Evolutionary conservation across 1,284 basidiomycete genomes (phyloP).

Genomic region (Ustilago cynodontis): DNA sequence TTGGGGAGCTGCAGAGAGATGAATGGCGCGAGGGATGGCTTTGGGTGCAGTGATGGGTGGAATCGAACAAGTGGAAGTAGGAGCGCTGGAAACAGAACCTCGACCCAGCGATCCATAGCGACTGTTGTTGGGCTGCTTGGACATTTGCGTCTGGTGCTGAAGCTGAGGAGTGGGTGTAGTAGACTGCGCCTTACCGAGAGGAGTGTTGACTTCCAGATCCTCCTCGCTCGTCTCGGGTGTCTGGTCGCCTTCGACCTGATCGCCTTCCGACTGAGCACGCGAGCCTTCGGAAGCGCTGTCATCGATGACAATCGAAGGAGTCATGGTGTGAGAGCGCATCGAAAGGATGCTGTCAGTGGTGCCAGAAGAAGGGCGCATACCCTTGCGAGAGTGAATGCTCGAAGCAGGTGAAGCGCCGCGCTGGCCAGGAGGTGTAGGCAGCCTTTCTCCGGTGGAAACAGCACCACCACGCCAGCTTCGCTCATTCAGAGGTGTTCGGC

Average conservation of each 20-base stretch:
- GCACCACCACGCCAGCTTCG: conserved; percentile 48
- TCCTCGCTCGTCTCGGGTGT: conserved; percentile 66
- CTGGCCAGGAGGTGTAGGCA: conserved; percentile 36
- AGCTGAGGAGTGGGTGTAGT: conserved; percentile 25
- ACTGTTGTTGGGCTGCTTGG: conserved; percentile 19
- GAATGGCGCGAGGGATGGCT: conserved; percentile 48
- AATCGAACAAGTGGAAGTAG: conserved; percentile 33
- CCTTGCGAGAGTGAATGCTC: conserved; percentile 35
- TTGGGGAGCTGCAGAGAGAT: conserved; percentile 51
- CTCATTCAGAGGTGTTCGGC: conserved; percentile 37
- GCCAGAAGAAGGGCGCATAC: conserved; percentile 33
- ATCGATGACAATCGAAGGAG: conserved; percentile 61
- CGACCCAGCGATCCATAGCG: conserved; percentile 38
- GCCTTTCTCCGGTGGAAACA: conserved; percentile 14
- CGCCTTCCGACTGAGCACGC: conserved; percentile 36
- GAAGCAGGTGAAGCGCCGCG: conserved; percentile 40
- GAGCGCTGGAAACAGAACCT: conserved; percentile 23
- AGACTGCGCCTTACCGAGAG: conserved; percentile 32
- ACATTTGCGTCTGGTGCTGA: conserved; percentile 16
- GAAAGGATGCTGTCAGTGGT: conserved; percentile 52
- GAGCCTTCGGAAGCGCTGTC: conserved; percentile 59
- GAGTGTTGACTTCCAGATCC: conserved; percentile 49
- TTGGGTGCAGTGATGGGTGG: conserved; percentile 46
- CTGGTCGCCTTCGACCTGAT: conserved; percentile 51
- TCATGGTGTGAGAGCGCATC: conserved; percentile 52